Evolutionary conservation across 2,329 filamentous ascomycete species (phyloP), one percentile per base, ranked within the genome.

Genomic region (Aspergillus thermomutatus): DNA sequence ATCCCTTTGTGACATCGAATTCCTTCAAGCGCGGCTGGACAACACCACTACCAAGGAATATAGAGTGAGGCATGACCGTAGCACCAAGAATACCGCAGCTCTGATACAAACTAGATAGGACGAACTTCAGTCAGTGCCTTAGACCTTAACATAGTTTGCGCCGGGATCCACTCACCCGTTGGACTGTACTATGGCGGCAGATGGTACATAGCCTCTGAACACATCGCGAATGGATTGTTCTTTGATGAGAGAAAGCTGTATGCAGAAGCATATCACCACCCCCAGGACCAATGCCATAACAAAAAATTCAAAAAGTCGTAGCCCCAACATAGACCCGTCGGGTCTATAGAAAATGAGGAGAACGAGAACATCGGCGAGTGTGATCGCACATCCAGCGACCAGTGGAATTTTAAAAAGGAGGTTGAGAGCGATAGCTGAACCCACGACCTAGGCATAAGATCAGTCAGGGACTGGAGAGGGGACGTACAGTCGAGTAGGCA

Each of bases 21-120:
- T 80, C 74, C 55, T 77, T 77, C 25, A 81, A 70, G 27, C 82
- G 80, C 6, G 82, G 74, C 63, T 84, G 82, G 9, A 84, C 82
- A 21, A 84, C 77, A 11, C 82, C 82, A 51, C 78, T 81, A 3
- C 82, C 82, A 2, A 85, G 74, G 61, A 83, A 84, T 52, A 85
- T 77, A 34, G 79, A 82, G 65, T 85, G 82, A n/a, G 82, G 82
- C 82, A 85, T 85, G 27, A 85, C 82, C 2, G 79, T 82, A 14
- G 79, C 79, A 34, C 79, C 79, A 17, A 82, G 75, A 54, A 82
- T 81, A 54, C 79, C 79, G 60, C 79, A 81, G 55, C 77, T 79
- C 56, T 83, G 80, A 66, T 83, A 84, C 31, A 85, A 67, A 8
- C 78, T 80, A n/a, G 8, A 55, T 21, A 50, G 4, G 10, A 14